Evolutionary conservation across 352 stramenopile species (phyloP), one percentile per base, ranked within the genome.

Genomic region (Globisporangium echinulatum): DNA sequence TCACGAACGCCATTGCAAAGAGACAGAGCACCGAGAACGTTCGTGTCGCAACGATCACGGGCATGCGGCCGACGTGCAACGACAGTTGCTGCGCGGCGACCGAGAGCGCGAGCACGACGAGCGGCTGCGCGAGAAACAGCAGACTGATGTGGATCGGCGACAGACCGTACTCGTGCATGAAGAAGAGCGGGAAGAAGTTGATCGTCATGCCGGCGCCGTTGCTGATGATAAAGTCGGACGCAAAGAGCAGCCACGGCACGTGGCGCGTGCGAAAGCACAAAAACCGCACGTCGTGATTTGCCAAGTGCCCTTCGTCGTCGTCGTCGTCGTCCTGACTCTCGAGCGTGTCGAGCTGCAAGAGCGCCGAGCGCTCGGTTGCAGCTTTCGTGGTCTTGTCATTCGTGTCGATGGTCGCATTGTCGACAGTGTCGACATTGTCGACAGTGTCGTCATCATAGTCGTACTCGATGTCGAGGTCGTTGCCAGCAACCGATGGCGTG

Each of bases 181-280:
- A 92, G 58, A 92, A 92, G 2, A 92, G 63, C 37, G 82, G 82
- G 69, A 92, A 92, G 58, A 92, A 92, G 56, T 88, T 88, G 66
- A 90, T 87, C 0, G 79, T 90, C 82, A 92, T 92, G 56, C 82
- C 82, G 5, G 82, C 82, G 44, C 82, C 82, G 47, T 92, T 92
- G 78, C 78, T 88, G 67, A 92, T 87, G 61, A 92, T 77, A 62
- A 92, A 92, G 65, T 92, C 82, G 14, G 80, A 84, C 7, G 74
- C 38, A 55, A 92, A 92, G 33, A 92, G 59, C 7, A 92, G 60
- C 48, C 70, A 83, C 49, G 82, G 82, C 55, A 92, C 79, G 58
- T 90, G 80, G 14, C 72, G 72, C 46, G 79, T 77, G 19, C 72
- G 68, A 67, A 92, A 85, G 62, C 77, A 87, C 57, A 82, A 58